Evolutionary conservation across 352 stramenopile species (phyloP).

Genomic region (Elongisporangium undulatum): DNA sequence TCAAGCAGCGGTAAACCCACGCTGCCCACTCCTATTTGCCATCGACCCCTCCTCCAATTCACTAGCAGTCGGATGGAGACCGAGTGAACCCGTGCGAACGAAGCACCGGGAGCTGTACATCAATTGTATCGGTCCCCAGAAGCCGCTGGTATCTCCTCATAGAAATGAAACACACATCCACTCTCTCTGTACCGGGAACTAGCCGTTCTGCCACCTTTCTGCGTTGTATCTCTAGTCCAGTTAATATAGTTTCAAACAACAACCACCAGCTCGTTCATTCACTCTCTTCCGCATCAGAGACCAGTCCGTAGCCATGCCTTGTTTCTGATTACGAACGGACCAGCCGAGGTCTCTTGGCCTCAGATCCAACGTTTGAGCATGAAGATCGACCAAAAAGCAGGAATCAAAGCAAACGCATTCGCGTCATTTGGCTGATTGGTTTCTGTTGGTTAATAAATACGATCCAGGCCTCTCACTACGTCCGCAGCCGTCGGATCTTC

Average conservation of each 20-base stretch:
- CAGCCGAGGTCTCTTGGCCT: too few species aligned
- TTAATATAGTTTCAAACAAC: not conserved
- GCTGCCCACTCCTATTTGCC: not conserved
- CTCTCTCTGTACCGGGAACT: not conserved
- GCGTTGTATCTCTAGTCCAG: not conserved
- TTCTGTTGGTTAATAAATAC: not conserved
- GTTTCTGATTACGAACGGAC: too few species aligned
- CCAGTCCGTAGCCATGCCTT: too few species aligned
- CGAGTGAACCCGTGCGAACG: not conserved
- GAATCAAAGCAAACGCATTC: too few species aligned
- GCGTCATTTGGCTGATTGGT: too few species aligned
- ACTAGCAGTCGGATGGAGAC: not conserved
- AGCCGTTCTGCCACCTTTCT: too few species aligned
- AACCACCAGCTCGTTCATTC: too few species aligned
- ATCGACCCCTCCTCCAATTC: not conserved
- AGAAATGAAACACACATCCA: not conserved
- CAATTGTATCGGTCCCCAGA: not conserved
- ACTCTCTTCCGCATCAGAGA: too few species aligned
- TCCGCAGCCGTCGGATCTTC: slow-evolving; percentile 17
- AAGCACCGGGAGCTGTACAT: not conserved
- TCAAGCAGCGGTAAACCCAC: slow-evolving; percentile 17
- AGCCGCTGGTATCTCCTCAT: not conserved
- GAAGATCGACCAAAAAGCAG: too few species aligned
- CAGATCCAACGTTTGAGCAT: too few species aligned
- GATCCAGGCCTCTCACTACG: not conserved